Evolutionary conservation across 164 flowering plant species (phyloP).

Genomic region (Tetrastigma voinierianum): DNA sequence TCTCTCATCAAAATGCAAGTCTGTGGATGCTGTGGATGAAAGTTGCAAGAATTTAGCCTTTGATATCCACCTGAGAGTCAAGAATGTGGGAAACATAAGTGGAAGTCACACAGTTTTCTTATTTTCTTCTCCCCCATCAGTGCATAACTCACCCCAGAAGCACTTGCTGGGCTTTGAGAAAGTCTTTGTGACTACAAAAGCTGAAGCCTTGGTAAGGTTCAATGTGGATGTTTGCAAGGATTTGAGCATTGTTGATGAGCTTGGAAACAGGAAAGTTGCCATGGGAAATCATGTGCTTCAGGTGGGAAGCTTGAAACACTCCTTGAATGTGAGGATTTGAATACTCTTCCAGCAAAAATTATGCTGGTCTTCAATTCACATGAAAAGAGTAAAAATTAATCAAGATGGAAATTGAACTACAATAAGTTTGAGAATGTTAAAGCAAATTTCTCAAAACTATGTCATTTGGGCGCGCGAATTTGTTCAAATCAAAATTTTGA

Average conservation of each 20-base stretch:
- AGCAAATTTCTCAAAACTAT: slow-evolving; percentile 22
- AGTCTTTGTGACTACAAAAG: slow-evolving; percentile 39
- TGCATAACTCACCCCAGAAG: slow-evolving; percentile 76
- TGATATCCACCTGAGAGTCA: slow-evolving; percentile 64
- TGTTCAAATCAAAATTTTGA: slow-evolving; percentile 1
- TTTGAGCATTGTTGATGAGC: slow-evolving; percentile 81
- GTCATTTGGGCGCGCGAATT: slow-evolving; percentile 7
- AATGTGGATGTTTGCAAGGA: slow-evolving; percentile 86
- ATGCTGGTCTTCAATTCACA: slow-evolving; percentile 5
- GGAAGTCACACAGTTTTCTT: slow-evolving; percentile 80
- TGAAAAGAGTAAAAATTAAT: background rate
- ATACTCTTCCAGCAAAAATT: background rate
- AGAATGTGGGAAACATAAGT: slow-evolving; percentile 49
- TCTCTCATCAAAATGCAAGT: slow-evolving; percentile 51
- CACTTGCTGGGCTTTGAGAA: slow-evolving; percentile 86
- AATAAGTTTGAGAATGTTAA: slow-evolving; percentile 25
- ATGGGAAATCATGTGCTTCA: slow-evolving; percentile 79
- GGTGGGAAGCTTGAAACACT: slow-evolving; percentile 70
- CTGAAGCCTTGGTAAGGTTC: slow-evolving; percentile 51
- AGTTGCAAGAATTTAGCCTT: slow-evolving; percentile 52
- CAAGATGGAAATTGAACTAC: background rate
- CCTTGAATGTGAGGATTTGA: slow-evolving; percentile 60
- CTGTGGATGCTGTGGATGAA: slow-evolving; percentile 44
- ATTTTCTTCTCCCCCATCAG: slow-evolving; percentile 65
- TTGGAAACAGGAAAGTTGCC: slow-evolving; percentile 67